Percentiles rank a stretch among this genome's conserved stretches.
Conservation (phyloP, 306 rosid genomes). For the Quercus suber region DNA sequence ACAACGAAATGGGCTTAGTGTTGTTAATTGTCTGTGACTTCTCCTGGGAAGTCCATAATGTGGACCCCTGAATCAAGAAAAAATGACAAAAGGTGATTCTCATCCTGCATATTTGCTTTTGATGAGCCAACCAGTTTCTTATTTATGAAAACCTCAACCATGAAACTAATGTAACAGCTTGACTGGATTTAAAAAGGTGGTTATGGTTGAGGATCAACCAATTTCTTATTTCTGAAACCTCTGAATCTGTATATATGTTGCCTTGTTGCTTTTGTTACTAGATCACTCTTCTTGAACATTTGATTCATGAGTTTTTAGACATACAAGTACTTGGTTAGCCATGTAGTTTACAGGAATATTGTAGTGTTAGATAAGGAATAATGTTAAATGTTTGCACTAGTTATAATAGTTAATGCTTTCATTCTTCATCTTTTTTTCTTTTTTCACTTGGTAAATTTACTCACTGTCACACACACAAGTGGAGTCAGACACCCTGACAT, state of each 20-base stretch:
- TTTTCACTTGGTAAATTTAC: too few species aligned
- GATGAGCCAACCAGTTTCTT: background rate
- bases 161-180: background rate
- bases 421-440: too few species aligned
- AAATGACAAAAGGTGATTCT: background rate
- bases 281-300: background rate
- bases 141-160: background rate
- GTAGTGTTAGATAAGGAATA: background rate
- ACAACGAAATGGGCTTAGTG: too few species aligned
- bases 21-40: too few species aligned
- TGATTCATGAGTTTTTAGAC: background rate
- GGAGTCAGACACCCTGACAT: background rate
- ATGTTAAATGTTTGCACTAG: background rate
- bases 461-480: background rate
- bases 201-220: background rate
- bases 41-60: too few species aligned
- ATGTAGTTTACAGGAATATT: background rate
- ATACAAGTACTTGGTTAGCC: background rate
- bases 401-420: background rate
- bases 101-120: background rate
- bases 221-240: too few species aligned
- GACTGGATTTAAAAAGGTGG: background rate
- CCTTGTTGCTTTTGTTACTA: background rate
- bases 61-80: background rate
- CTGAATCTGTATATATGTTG: background rate